Evolutionary conservation across 2,329 filamentous ascomycete species (phyloP).

Genomic region (Hypoxylon sp.): DNA sequence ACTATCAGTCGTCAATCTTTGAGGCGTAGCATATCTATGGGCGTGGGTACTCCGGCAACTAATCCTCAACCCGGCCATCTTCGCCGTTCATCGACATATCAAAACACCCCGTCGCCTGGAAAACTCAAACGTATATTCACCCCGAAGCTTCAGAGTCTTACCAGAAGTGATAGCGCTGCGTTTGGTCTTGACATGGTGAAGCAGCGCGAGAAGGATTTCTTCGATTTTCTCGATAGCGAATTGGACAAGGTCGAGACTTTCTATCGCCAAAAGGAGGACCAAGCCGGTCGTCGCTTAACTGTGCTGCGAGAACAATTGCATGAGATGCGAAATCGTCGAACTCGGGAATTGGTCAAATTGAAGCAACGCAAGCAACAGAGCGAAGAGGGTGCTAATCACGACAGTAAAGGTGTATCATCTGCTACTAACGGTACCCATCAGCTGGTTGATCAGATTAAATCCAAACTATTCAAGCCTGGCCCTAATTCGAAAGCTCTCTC

Average conservation of each 20-base stretch:
- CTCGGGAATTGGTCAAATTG: constrained; percentile 70
- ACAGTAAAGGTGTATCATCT: constrained; percentile 34
- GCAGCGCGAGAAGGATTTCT: constrained; percentile 83
- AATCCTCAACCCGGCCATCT: constrained; percentile 26
- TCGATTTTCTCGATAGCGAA: constrained; percentile 82
- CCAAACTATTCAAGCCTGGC: constrained; percentile 63
- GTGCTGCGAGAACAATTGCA: constrained; percentile 85
- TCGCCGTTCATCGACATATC: constrained; percentile 34
- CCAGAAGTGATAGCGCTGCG: constrained; percentile 49
- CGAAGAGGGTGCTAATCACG: constrained; percentile 39
- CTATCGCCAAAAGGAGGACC: constrained; percentile 86
- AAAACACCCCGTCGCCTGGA: constrained; percentile 39
- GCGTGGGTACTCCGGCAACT: constrained; percentile 13
- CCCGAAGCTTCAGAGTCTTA: constrained; percentile 43
- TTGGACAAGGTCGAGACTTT: constrained; percentile 92
- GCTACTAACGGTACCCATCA: constrained; percentile 40
- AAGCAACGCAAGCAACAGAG: constrained; percentile 48
- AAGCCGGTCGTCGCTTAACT: constrained; percentile 76
- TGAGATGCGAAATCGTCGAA: constrained; percentile 86
- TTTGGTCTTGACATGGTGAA: constrained; percentile 64
- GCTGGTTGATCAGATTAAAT: constrained; percentile 64
- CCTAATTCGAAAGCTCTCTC: constrained; percentile 68
- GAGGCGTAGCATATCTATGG: constrained; percentile 51
- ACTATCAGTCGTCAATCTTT: constrained; percentile 42
- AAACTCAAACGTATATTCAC: constrained; percentile 54